A percentile compares a stretch with the other conserved stretches of the same genome.
These are phyloP conservation scores for Aspergillus hancockii DNA, from an alignment of 495 filamentous ascomycete genomes.

Conservation along the genomic window DNA sequence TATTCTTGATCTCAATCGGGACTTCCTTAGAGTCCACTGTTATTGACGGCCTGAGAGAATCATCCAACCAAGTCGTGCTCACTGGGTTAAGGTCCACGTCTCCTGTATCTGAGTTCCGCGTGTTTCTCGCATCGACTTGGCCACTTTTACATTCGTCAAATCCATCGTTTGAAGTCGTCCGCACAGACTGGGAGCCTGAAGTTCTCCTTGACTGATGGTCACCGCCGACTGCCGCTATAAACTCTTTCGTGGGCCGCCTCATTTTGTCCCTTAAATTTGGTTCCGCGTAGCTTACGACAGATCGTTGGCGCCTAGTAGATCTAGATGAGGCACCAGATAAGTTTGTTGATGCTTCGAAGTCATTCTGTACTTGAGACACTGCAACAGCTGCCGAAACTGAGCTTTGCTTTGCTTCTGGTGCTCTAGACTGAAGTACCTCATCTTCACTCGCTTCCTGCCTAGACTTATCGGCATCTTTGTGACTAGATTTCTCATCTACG, in stretches of 20 bases:
- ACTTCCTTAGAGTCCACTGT: neutral
- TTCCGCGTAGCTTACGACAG: constrained; percentile 79
- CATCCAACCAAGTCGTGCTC: constrained; percentile 2
- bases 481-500: neutral
- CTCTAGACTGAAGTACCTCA: neutral
- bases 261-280: constrained; percentile 86
- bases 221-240: constrained; percentile 68
- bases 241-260: constrained; percentile 74
- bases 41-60: neutral
- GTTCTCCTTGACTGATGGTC: constrained; percentile 46
- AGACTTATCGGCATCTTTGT: neutral
- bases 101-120: constrained; percentile 11
- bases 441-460: neutral
- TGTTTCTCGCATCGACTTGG: constrained; percentile 5
- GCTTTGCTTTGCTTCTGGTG: neutral
- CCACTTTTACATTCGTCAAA: constrained; percentile 8
- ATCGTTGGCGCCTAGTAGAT: constrained; percentile 62
- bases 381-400: neutral
- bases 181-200: constrained; percentile 29
- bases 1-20: neutral
- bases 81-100: constrained; percentile 9
- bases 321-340: constrained; percentile 50
- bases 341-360: constrained; percentile 8
- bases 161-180: constrained; percentile 24
- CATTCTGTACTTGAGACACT: neutral